phyloP scores from a whole-genome alignment of 768 basidiomycete species.

The Crepidotus variabilis region DNA sequence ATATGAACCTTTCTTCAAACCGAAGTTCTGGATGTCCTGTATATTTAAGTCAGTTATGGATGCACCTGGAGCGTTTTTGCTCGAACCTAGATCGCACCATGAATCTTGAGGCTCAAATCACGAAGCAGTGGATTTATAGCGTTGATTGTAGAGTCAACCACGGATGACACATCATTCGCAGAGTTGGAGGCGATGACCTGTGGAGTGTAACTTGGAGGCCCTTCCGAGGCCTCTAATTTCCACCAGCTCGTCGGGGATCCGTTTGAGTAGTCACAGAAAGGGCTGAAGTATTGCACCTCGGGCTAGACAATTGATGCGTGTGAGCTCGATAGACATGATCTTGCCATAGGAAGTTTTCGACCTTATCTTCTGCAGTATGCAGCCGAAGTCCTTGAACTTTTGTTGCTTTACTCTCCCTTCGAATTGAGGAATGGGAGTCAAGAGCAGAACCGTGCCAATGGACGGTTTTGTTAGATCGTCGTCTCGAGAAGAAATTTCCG shows the following conservation, averaged over 20 bases:
- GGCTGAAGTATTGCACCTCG: constrained; percentile 29
- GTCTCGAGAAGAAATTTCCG: constrained; percentile 23
- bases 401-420: too few species aligned
- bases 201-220: constrained; percentile 39
- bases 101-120: constrained; percentile 65
- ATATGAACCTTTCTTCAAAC: constrained; percentile 60
- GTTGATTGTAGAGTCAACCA: constrained; percentile 54
- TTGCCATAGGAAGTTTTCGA: neutral
- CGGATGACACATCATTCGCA: constrained; percentile 38
- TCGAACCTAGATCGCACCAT: constrained; percentile 41
- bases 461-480: constrained; percentile 1
- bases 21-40: constrained; percentile 63
- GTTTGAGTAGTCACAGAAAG: constrained; percentile 42
- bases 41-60: constrained; percentile 7
- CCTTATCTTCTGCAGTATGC: constrained; percentile 9
- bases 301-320: constrained; percentile 4
- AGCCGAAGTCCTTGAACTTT: too few species aligned
- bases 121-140: constrained; percentile 50
- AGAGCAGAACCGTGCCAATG: neutral
- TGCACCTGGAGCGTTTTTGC: neutral
- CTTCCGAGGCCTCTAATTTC: constrained; percentile 18
- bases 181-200: constrained; percentile 13
- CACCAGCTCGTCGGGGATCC: constrained; percentile 24
- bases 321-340: neutral
- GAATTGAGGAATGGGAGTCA: neutral